These are phyloP conservation scores for Rhododendron williamsianum DNA, from an alignment of 148 eudicot species.

Conservation along the genomic window DNA sequence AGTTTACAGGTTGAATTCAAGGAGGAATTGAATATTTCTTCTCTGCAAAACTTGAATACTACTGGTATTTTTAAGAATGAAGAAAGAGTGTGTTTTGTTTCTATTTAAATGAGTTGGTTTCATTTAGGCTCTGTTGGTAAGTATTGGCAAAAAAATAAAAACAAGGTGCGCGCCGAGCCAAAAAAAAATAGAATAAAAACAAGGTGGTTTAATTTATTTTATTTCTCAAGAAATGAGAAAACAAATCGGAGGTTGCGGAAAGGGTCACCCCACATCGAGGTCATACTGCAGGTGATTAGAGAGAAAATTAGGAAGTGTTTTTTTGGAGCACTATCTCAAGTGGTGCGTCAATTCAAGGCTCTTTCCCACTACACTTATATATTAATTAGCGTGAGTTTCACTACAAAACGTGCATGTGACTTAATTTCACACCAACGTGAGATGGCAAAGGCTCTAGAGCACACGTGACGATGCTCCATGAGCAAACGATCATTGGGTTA, in stretches of 20 bases:
- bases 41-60: not conserved
- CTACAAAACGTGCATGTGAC: too few relatives aligned
- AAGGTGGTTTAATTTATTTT: not conserved
- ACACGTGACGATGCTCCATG: not conserved
- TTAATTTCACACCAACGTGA: not conserved
- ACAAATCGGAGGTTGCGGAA: not conserved
- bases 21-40: constrained; percentile 23
- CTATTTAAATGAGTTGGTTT: not conserved
- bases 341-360: too few relatives aligned
- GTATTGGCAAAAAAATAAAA: not conserved
- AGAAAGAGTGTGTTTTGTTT: not conserved
- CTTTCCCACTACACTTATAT: too few relatives aligned
- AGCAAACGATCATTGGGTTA: not conserved
- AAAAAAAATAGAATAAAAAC: too few relatives aligned
- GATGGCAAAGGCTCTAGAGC: not conserved
- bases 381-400: too few relatives aligned
- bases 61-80: too few relatives aligned
- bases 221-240: not conserved
- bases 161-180: too few relatives aligned
- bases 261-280: not conserved
- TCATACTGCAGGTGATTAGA: not conserved
- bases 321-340: not conserved
- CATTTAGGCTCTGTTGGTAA: not conserved
- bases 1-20: constrained; percentile 32
- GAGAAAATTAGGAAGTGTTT: not conserved